Evolutionary conservation across 1,284 basidiomycete genomes (phyloP).

Genomic region (Entoloma clypeatum): DNA sequence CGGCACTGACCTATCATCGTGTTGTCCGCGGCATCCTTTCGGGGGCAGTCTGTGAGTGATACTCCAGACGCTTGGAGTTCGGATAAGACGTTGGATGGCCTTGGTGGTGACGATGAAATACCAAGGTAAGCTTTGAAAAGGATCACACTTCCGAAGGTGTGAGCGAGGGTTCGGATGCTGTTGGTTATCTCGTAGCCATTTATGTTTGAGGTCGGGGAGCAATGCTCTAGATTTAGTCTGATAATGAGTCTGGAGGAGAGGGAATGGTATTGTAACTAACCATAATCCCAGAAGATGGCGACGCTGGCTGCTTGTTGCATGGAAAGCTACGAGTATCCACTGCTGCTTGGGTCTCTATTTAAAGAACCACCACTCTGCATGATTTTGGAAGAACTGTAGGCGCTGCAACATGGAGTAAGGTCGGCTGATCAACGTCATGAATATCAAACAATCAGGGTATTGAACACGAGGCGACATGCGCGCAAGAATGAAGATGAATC

Average conservation of each 20-base stretch:
- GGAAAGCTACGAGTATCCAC: conserved; percentile 8
- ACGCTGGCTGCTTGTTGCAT: conserved; percentile 38
- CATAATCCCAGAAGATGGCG: conserved; percentile 63
- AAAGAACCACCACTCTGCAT: too few species aligned
- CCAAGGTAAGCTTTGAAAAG: conserved; percentile 54
- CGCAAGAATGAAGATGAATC: too few species aligned
- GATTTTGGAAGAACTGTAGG: too few species aligned
- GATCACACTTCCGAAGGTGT: conserved; percentile 42
- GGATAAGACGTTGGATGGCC: conserved; percentile 35
- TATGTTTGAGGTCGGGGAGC: conserved; percentile 38
- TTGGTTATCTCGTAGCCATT: conserved; percentile 44
- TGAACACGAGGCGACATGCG: too few species aligned
- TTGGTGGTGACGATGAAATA: conserved; percentile 24
- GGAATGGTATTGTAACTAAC: conserved; percentile 30
- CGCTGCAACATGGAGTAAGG: too few species aligned
- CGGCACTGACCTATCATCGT: conserved; percentile 34
- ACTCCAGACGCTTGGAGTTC: conserved; percentile 54
- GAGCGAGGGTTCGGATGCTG: conserved; percentile 39
- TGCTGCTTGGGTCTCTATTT: conserved; percentile 7
- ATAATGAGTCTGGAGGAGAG: conserved; percentile 2
- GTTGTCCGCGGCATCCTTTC: conserved; percentile 37
- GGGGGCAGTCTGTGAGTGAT: conserved; percentile 46
- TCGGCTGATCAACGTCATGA: too few species aligned
- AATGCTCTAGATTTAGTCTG: conserved; percentile 69
- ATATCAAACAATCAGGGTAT: conserved; percentile 1